Evolutionary conservation across 176 grass and related monocot species (phyloP).

Genomic region (Oryza officinalis): DNA sequence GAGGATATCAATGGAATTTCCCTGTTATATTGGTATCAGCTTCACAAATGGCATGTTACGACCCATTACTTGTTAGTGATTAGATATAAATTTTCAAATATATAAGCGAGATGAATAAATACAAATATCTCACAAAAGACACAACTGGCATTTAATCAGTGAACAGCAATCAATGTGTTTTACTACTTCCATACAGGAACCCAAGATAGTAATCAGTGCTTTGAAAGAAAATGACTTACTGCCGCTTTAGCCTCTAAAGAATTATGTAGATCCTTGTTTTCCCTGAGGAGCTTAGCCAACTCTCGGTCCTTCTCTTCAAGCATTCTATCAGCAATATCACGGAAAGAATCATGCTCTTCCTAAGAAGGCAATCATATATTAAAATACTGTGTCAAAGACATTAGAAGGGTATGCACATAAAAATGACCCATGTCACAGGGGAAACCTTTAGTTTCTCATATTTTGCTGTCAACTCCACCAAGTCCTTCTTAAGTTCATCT

Average conservation of each 20-base stretch:
- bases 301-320: conserved; percentile 91
- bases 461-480: conserved; percentile 66
- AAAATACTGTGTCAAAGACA: conserved; percentile 36
- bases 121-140: not conserved
- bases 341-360: conserved; percentile 93
- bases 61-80: not conserved
- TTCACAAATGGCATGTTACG: not conserved
- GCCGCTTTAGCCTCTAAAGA: conserved; percentile 65
- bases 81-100: not conserved
- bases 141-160: not conserved
- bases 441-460: conserved; percentile 92
- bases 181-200: conserved; percentile 7
- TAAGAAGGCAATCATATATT: conserved; percentile 40
- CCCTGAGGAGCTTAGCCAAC: conserved; percentile 68
- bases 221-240: conserved; percentile 42
- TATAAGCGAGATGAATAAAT: conserved; percentile 2
- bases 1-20: not conserved
- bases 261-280: conserved; percentile 75
- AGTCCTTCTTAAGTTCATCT: conserved; percentile 76
- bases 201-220: conserved; percentile 21
- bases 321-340: conserved; percentile 92
- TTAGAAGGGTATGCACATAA: conserved; percentile 10
- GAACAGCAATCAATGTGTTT: not conserved
- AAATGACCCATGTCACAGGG: conserved; percentile 19
- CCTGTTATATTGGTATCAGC: conserved; percentile 1